A percentile compares a stretch with the other conserved stretches of the same genome.
Evolutionary conservation across 1,284 basidiomycete species (phyloP).

Genomic region (Fomitopsis schrenkii): DNA sequence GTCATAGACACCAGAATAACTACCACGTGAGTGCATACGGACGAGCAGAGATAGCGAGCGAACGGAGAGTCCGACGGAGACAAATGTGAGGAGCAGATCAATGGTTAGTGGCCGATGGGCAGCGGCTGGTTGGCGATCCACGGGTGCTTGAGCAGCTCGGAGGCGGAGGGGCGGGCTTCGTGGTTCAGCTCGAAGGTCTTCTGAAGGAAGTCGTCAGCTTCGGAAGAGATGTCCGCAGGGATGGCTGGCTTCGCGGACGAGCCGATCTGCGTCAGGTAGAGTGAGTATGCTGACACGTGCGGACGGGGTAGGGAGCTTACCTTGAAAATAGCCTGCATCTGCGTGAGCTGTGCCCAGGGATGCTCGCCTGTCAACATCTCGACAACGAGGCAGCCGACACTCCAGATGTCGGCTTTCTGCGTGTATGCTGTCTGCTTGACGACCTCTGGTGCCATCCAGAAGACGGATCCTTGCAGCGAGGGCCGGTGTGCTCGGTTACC

Average conservation of each 20-base stretch:
- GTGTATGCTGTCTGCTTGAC: slow-evolving; percentile 96
- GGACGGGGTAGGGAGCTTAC: slow-evolving; percentile 36
- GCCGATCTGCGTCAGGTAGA: slow-evolving; percentile 63
- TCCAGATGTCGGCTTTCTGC: slow-evolving; percentile 97
- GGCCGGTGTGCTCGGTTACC: slow-evolving; percentile 80
- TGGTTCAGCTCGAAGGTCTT: slow-evolving; percentile 86
- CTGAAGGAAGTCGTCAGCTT: slow-evolving; percentile 82
- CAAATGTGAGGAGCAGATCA: not conserved
- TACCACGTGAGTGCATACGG: not conserved
- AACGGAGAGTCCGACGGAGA: not conserved
- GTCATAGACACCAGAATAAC: not conserved
- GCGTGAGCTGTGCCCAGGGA: slow-evolving; percentile 96
- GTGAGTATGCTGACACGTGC: not conserved
- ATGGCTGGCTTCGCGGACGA: slow-evolving; percentile 80
- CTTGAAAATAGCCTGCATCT: slow-evolving; percentile 98
- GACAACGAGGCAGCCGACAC: slow-evolving; percentile 93
- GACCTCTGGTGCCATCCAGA: slow-evolving; percentile 99
- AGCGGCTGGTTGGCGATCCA: slow-evolving; percentile 49
- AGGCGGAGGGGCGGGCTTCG: slow-evolving; percentile 77
- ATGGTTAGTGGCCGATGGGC: slow-evolving; percentile 13
- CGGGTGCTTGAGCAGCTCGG: slow-evolving; percentile 68
- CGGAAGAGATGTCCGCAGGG: slow-evolving; percentile 83
- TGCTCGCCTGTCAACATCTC: slow-evolving; percentile 99
- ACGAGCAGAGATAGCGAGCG: not conserved
- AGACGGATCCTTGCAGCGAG: slow-evolving; percentile 94